Evolutionary conservation across 2,329 filamentous ascomycete species (phyloP), one percentile per base, ranked within the genome.

Genomic region (Monosporascus sp.): DNA sequence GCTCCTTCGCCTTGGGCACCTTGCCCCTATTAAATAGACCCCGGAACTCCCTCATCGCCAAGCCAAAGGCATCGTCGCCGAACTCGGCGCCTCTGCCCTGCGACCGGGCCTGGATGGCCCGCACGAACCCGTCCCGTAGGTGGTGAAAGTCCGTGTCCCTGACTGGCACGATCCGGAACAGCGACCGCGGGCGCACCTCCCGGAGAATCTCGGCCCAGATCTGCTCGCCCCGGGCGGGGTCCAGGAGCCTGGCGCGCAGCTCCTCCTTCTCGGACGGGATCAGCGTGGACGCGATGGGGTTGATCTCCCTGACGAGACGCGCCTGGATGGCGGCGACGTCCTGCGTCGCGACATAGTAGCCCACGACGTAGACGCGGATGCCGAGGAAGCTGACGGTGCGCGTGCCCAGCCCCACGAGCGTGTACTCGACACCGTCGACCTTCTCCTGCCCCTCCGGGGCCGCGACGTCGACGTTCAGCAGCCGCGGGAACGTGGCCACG

Each of bases 121-220:
- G 83, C 54, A 97, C 89, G 75, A 92, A 95, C 1, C 89, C 94
- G 67, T 99, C 94, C 41, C 93, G 83, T 57, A 99, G 72, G 70
- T 99, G 94, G 60, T 87, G 84, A 71, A 97, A 97, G 71, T 97
- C 92, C 18, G 94, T 99, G 70, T 95, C 91, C 38, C 90, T 81
- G n/a, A 90, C 91, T 0, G 94, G 94, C 3, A 93, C 85, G 58
- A 99, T 87, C 46, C 93, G 82, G 73, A 96, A 85, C 0, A 86
- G 82, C 25, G 86, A 93, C 51, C 90, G 77, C n/a, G 93, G 82
- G 0, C 83, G 80, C 3, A 82, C 78, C 0, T 85, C 76, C 54
- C 77, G 76, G 25, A 97, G 73, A 3, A 96, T 76, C 15, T 79
- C 74, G 44, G 85, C 79, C 91, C 92, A 97, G 36, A 89, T 81